phyloP scores from a whole-genome alignment of 2,329 filamentous ascomycete genomes.

The Fonsecaea erecta region DNA sequence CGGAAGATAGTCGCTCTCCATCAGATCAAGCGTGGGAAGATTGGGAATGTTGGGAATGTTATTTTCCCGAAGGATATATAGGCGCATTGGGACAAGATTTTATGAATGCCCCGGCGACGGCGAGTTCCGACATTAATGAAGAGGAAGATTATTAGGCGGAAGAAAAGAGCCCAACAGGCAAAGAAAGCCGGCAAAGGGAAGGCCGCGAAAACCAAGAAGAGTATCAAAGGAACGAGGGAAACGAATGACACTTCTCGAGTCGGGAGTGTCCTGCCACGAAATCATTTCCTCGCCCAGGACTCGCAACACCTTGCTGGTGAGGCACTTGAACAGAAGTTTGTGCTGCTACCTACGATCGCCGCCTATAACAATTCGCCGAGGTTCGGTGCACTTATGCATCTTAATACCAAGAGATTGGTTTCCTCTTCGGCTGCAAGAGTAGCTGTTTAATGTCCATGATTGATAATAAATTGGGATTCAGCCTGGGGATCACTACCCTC shows the following conservation, averaged over 20 bases:
- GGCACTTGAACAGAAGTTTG: neutral
- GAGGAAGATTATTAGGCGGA: neutral
- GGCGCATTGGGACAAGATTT: neutral
- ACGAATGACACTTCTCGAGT: neutral
- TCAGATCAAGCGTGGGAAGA: too few relatives aligned
- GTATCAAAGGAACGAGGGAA: neutral
- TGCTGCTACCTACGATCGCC: neutral
- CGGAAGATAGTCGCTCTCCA: neutral
- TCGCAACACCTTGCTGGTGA: neutral
- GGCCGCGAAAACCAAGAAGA: neutral
- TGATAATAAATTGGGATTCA: too few relatives aligned
- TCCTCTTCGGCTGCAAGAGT: too few relatives aligned
- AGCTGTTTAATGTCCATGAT: too few relatives aligned
- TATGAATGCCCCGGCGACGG: neutral
- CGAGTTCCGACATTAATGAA: neutral
- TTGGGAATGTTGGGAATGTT: neutral
- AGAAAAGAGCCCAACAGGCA: neutral
- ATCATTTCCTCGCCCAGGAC: neutral
- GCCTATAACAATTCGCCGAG: too few relatives aligned
- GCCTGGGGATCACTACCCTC: too few relatives aligned
- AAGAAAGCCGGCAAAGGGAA: slow-evolving; percentile 8
- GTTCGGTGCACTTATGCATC: too few relatives aligned
- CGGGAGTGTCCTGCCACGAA: neutral
- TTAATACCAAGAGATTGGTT: too few relatives aligned
- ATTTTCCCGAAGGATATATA: neutral